Evolutionary conservation across 192 early-diverging fungal genomes (phyloP).

Genomic region (Coemansia sp.): DNA sequence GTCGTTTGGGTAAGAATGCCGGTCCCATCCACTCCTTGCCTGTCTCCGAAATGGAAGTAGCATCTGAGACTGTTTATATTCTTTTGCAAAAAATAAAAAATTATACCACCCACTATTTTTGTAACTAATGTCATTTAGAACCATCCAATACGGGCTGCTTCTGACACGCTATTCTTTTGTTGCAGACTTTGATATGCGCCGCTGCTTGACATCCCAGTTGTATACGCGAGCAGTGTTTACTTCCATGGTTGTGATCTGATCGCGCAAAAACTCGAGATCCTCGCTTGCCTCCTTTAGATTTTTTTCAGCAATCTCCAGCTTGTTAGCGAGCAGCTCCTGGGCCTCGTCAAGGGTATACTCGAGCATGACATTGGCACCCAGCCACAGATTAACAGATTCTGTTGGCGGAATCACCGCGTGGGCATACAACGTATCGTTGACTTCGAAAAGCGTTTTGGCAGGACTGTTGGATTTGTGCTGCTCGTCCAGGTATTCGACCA

Average conservation of each 20-base stretch:
- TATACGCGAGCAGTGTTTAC: constrained; percentile 95
- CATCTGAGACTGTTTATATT: not conserved
- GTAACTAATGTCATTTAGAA: too few species aligned
- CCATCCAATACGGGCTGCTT: constrained; percentile 2
- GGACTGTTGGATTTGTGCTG: constrained; percentile 66
- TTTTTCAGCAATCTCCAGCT: constrained; percentile 73
- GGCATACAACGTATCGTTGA: constrained; percentile 94
- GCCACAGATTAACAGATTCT: constrained; percentile 88
- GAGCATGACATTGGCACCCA: constrained; percentile 98
- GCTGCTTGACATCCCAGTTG: constrained; percentile 95
- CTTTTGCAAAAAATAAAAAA: not conserved
- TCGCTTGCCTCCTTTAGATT: constrained; percentile 77
- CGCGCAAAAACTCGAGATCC: constrained; percentile 90
- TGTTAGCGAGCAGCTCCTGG: constrained; percentile 70
- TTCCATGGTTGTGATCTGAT: constrained; percentile 99
- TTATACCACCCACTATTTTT: not conserved
- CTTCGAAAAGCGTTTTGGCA: constrained; percentile 83
- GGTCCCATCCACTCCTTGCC: constrained; percentile 2
- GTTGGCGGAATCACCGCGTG: constrained; percentile 77
- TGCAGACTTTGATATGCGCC: constrained; percentile 43
- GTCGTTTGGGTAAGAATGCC: constrained; percentile 43
- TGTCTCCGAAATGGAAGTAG: constrained; percentile 32
- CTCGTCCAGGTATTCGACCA: constrained; percentile 77
- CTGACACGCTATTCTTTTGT: constrained; percentile 6
- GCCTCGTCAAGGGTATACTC: constrained; percentile 94